Evolutionary conservation across 768 basidiomycete species (phyloP).

Genomic region (Lactifluus volemus): DNA sequence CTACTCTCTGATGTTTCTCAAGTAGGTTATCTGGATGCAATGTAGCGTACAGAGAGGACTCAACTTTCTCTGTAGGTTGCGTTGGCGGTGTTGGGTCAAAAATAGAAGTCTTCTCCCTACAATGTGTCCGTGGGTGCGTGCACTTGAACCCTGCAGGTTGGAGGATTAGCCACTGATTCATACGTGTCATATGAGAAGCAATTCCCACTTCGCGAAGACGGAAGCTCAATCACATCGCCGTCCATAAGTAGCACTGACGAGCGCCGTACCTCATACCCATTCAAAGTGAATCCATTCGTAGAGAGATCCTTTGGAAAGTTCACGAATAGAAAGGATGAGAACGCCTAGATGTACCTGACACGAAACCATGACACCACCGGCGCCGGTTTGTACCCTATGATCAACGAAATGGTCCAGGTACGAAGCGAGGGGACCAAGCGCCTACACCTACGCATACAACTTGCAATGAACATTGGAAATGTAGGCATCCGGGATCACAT

Average conservation of each 20-base stretch:
- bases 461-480: constrained; percentile 72
- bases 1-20: constrained; percentile 40
- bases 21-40: not conserved
- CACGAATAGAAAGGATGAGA: not conserved
- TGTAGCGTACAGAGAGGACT: constrained; percentile 9
- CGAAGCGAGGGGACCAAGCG: not conserved
- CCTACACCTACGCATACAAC: constrained; percentile 57
- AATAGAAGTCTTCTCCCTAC: constrained; percentile 43
- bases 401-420: not conserved
- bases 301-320: constrained; percentile 51
- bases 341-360: constrained; percentile 47
- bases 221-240: constrained; percentile 61
- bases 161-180: not conserved
- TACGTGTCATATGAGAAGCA: not conserved
- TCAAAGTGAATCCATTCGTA: constrained; percentile 65
- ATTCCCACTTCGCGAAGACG: constrained; percentile 49
- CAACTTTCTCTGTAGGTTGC: constrained; percentile 46
- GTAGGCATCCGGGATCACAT: constrained; percentile 51
- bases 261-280: constrained; percentile 60
- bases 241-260: constrained; percentile 67
- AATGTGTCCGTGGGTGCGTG: constrained; percentile 44
- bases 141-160: constrained; percentile 53
- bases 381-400: constrained; percentile 55
- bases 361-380: constrained; percentile 67
- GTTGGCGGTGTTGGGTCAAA: constrained; percentile 57